Evolutionary conservation across 1,139 yeast genomes (phyloP).

Genomic region (Geotrichum phurueaensis): DNA sequence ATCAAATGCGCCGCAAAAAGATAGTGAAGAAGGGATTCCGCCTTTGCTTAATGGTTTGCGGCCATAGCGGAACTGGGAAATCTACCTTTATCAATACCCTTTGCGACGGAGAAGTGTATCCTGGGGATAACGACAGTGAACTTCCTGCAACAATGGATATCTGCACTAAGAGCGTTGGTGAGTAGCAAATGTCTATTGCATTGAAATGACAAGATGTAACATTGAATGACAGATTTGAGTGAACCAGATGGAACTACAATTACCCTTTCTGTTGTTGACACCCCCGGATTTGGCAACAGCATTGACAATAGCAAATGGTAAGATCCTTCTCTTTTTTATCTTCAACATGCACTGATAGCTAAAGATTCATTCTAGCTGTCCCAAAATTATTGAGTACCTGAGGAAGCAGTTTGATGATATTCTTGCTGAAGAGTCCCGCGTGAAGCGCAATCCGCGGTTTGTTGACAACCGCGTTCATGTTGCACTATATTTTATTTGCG

Average conservation of each 20-base stretch:
- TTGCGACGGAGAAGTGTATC: constrained; percentile 75
- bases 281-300: constrained; percentile 78
- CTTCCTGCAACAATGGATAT: constrained; percentile 18
- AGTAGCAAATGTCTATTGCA: background rate
- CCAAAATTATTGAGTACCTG: constrained; percentile 65
- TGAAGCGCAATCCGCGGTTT: constrained; percentile 75
- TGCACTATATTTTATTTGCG: constrained; percentile 61
- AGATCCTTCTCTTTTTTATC: background rate
- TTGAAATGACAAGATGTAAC: background rate
- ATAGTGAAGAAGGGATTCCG: constrained; percentile 79
- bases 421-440: constrained; percentile 83
- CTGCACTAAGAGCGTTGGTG: constrained; percentile 17
- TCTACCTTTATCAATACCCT: constrained; percentile 73
- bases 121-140: constrained; percentile 14
- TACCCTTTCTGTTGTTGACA: constrained; percentile 53
- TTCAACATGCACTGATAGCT: background rate
- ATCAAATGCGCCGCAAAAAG: constrained; percentile 50
- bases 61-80: constrained; percentile 70
- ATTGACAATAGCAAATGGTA: constrained; percentile 53
- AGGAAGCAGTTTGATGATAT: constrained; percentile 91
- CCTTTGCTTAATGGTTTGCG: constrained; percentile 71
- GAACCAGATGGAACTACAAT: constrained; percentile 59
- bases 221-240: constrained; percentile 23
- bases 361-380: constrained; percentile 41
- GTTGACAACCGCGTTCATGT: constrained; percentile 71